A percentile compares a stretch with the other conserved stretches of the same genome.
phyloP scores from a whole-genome alignment of 192 early-diverging fungal species.

The Entomortierella chlamydospora region DNA sequence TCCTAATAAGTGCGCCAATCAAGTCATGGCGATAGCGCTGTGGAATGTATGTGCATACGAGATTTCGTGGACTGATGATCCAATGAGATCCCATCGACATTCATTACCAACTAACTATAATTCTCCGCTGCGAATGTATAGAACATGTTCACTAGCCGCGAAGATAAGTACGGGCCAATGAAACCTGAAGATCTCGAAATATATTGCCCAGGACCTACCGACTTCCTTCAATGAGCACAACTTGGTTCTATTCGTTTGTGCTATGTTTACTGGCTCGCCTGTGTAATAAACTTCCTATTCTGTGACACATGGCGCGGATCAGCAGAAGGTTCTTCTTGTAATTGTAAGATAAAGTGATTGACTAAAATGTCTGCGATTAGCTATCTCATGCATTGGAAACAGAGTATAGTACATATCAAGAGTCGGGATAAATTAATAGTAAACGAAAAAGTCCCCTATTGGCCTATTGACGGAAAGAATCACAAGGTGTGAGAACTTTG shows the following conservation, averaged over 20 bases:
- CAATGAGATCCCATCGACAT: too few relatives aligned
- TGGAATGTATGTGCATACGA: conserved; percentile 64
- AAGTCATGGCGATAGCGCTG: conserved; percentile 62
- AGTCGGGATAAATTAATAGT: too few relatives aligned
- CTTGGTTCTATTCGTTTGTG: too few relatives aligned
- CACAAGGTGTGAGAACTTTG: background rate
- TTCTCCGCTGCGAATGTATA: conserved; percentile 7
- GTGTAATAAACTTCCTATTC: too few relatives aligned
- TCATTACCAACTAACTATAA: background rate
- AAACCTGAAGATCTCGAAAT: conserved; percentile 50
- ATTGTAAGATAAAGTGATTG: too few relatives aligned
- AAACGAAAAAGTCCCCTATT: conserved; percentile 23
- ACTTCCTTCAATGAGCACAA: conserved; percentile 48
- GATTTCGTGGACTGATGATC: too few relatives aligned
- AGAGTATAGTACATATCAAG: too few relatives aligned
- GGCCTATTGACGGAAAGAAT: background rate
- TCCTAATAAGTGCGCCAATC: conserved; percentile 68
- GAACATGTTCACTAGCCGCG: conserved; percentile 60
- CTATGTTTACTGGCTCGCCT: too few relatives aligned
- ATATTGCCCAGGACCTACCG: conserved; percentile 53
- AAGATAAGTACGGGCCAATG: conserved; percentile 45
- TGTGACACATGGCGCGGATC: too few relatives aligned
- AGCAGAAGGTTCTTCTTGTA: too few relatives aligned
- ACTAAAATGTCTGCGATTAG: too few relatives aligned
- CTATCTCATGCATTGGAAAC: too few relatives aligned